Evolutionary conservation across 371 early-diverging fungal genomes (phyloP).

Genomic region (Mortierella sp.): DNA sequence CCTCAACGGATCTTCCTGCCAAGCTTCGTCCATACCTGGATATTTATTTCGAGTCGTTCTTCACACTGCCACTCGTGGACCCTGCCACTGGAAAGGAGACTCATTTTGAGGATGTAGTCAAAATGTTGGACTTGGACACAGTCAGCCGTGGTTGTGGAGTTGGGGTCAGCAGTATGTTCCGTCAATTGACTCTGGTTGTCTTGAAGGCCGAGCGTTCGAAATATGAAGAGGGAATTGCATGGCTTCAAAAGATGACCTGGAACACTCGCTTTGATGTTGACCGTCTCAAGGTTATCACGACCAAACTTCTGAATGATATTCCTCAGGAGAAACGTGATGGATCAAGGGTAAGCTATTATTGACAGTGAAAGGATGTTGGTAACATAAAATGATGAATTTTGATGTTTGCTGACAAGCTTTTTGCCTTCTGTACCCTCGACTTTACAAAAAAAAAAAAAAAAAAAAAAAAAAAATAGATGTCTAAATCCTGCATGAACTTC

Average conservation of each 20-base stretch:
- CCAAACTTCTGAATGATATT: slow-evolving; percentile 70
- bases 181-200: slow-evolving; percentile 60
- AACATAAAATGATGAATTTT: no score
- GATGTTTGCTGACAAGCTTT: not conserved
- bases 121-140: slow-evolving; percentile 67
- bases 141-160: slow-evolving; percentile 60
- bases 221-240: slow-evolving; percentile 64
- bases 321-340: slow-evolving; percentile 73
- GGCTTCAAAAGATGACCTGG: slow-evolving; percentile 73
- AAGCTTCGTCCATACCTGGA: slow-evolving; percentile 66
- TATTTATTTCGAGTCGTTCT: slow-evolving; percentile 68
- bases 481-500: slow-evolving; percentile 58
- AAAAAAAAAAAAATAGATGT: slow-evolving; percentile 68
- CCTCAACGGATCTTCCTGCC: slow-evolving; percentile 59
- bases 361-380: not conserved
- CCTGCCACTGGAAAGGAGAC: slow-evolving; percentile 55
- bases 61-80: slow-evolving; percentile 63
- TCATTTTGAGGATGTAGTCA: slow-evolving; percentile 69
- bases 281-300: slow-evolving; percentile 67
- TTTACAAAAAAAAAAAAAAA: no score
- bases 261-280: slow-evolving; percentile 68
- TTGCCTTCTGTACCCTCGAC: no score
- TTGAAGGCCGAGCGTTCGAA: slow-evolving; percentile 65
- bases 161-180: slow-evolving; percentile 61
- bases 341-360: slow-evolving; percentile 55